Evolutionary conservation across 2,329 filamentous ascomycete genomes (phyloP).

Genomic region (Samsoniella hepiali): DNA sequence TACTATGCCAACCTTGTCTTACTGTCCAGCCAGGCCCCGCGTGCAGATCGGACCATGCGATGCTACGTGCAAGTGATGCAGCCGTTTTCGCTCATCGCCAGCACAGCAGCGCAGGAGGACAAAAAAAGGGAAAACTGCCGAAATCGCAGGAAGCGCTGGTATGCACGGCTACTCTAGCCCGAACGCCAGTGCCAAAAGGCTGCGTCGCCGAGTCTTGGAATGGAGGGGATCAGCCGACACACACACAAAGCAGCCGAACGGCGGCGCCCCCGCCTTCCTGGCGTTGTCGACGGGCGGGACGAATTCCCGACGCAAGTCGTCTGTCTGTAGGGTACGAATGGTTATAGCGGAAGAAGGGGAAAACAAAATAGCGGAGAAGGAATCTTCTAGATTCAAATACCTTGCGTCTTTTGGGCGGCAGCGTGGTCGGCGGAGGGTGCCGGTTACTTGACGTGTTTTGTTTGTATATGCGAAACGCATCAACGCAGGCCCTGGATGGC

Average conservation of each 20-base stretch:
- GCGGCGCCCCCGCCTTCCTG: background rate
- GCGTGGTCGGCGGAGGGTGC: background rate
- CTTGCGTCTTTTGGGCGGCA: background rate
- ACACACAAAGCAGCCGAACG: background rate
- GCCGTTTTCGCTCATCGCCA: background rate
- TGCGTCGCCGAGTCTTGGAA: conserved; percentile 1
- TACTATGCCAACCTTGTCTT: background rate
- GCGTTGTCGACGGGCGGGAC: background rate
- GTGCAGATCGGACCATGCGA: conserved; percentile 2
- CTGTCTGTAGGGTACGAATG: background rate
- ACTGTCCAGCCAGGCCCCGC: background rate
- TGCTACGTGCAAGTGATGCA: background rate
- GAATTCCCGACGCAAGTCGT: background rate
- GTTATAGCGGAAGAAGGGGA: background rate
- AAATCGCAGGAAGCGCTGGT: conserved; percentile 4
- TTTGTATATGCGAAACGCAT: conserved; percentile 12
- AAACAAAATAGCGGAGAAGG: background rate
- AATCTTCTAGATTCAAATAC: background rate
- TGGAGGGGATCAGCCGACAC: conserved; percentile 4
- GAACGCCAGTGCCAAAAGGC: background rate
- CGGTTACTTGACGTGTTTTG: background rate
- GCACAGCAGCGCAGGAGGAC: background rate
- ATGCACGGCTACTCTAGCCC: conserved; percentile 3
- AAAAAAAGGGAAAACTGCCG: conserved; percentile 5
- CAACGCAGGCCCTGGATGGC: background rate